Evolutionary conservation across 768 basidiomycete genomes (phyloP).

Genomic region (Termitomyces bulborhizus): DNA sequence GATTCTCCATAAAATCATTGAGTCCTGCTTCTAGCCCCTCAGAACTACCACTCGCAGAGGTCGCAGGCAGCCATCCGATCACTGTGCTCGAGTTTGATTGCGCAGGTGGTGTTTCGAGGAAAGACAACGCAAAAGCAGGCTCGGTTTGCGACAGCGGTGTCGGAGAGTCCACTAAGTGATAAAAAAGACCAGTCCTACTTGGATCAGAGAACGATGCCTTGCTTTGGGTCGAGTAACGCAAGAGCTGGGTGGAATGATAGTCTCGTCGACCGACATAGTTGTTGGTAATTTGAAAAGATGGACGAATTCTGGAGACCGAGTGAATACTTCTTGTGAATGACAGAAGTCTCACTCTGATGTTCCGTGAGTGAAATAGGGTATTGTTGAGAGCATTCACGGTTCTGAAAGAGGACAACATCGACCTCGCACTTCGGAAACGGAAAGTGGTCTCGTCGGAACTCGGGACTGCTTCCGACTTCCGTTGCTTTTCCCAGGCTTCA

Average conservation of each 20-base stretch:
- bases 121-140: slow-evolving; percentile 63
- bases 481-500: too few relatives aligned
- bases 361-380: neutral
- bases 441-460: neutral
- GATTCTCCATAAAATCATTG: slow-evolving; percentile 67
- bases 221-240: slow-evolving; percentile 1
- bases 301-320: neutral
- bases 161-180: slow-evolving; percentile 56
- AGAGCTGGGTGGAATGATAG: neutral
- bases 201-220: slow-evolving; percentile 35
- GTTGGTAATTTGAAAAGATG: neutral
- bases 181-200: slow-evolving; percentile 59
- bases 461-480: neutral
- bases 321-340: neutral
- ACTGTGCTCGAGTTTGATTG: slow-evolving; percentile 42
- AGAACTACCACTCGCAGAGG: slow-evolving; percentile 13
- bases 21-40: slow-evolving; percentile 39
- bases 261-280: neutral
- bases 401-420: neutral
- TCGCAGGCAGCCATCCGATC: slow-evolving; percentile 68
- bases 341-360: neutral
- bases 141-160: slow-evolving; percentile 35
- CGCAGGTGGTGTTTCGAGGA: slow-evolving; percentile 42
- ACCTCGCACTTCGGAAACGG: neutral
- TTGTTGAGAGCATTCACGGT: neutral